Evolutionary conservation across 1,284 basidiomycete genomes (phyloP).

Genomic region (Coniferiporia sulphurascens): DNA sequence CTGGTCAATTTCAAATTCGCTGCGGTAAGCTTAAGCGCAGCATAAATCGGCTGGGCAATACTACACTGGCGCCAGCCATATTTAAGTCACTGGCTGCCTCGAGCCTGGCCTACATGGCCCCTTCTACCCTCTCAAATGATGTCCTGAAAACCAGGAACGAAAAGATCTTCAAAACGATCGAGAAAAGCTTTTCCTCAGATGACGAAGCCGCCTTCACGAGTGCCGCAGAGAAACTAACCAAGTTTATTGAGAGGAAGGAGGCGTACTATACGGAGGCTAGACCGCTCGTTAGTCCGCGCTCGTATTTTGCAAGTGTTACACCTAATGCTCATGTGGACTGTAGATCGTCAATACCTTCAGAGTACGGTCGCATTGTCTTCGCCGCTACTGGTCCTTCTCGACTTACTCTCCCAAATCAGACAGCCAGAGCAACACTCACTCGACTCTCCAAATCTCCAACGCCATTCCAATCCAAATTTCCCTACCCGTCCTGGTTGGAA

Average conservation of each 20-base stretch:
- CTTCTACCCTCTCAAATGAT: neutral
- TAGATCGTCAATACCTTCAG: conserved; percentile 5
- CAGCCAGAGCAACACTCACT: conserved; percentile 10
- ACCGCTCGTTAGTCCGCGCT: neutral
- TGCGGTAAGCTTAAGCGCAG: too few species aligned
- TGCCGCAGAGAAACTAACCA: conserved; percentile 6
- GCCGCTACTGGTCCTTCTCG: neutral
- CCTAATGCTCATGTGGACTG: neutral
- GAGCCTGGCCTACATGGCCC: neutral
- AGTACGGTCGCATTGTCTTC: neutral
- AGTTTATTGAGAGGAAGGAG: conserved; percentile 5
- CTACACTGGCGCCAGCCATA: too few species aligned
- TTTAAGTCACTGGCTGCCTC: too few species aligned
- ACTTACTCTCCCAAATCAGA: neutral
- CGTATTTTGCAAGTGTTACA: neutral
- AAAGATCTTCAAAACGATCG: conserved; percentile 5
- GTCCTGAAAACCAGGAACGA: conserved; percentile 6
- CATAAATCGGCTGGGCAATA: too few species aligned
- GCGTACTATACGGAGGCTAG: conserved; percentile 16
- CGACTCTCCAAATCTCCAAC: neutral
- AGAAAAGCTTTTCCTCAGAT: neutral
- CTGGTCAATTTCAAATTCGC: too few species aligned
- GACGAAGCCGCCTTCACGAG: conserved; percentile 2
- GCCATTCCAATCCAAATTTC: neutral
- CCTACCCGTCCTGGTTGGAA: neutral